Evolutionary conservation across 345 rosid genomes (phyloP), one percentile per base, ranked within the genome.

Genomic region (Anastatica hierochuntica): DNA sequence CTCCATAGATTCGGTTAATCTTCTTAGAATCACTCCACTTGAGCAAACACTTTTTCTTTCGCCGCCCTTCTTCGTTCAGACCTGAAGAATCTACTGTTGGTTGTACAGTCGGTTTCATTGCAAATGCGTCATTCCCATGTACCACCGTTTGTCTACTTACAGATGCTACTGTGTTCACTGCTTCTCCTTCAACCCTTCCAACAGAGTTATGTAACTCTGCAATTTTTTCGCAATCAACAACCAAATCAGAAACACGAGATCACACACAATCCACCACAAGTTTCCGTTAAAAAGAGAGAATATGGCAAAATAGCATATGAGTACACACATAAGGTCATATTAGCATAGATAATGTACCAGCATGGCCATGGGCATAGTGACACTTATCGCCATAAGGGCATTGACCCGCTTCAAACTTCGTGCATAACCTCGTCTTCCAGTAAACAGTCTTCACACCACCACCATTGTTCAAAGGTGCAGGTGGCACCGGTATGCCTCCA

Each of bases 351-450:
- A 42, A 56, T 34, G 50, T 66, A 92, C 98, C 97, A 72, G 94
- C 64, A 68, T 69, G 80, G 8, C 98, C 97, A 69, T 92, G 97
- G 60, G 97, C 98, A 69, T 81, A 92, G 80, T 85, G 86, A 39
- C 98, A 88, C 51, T 83, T 88, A 49, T 88, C 95, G 0, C 95
- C 95, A 57, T 83, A 92, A 48, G 88, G 94, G 42, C 98, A 88
- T 8, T 83, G 94, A 49, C 95, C 82, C 0, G 84, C 75, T 62
- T 84, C 85, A 79, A 78, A 92, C 72, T 88, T 88, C 19, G 69
- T 73, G 55, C 96, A 92, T 59, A 81, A 50, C 78, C 77, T 92
- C 15, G 96, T 92, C 77, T 85, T 92, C 97, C 98, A 88, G 63
- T 74, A 88, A 12, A 73, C 76, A 49, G 88, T 82, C 70, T 88